Conservation (phyloP, 2,329 filamentous ascomycete genomes). For the Ophiostoma quercus region DNA sequence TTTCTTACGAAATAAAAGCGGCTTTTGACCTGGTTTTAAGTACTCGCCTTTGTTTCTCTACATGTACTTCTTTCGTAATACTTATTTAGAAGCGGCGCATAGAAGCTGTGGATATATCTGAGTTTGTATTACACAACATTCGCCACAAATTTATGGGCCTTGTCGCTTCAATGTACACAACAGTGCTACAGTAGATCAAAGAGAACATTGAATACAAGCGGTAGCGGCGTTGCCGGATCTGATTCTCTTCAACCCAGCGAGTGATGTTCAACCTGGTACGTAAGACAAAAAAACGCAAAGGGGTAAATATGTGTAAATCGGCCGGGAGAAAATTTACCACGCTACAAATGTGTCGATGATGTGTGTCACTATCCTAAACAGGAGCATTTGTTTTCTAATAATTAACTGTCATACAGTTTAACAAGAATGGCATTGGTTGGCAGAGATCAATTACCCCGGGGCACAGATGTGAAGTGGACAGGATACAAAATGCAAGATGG, state of each 20-base stretch:
- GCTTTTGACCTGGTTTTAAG: not conserved
- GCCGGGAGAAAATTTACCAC: not conserved
- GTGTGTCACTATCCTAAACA: not conserved
- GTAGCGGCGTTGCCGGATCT: conserved; percentile 11
- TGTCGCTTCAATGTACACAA: not conserved
- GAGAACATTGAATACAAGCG: not conserved
- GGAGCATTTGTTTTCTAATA: not conserved
- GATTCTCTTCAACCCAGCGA: not conserved
- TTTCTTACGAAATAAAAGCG: not conserved
- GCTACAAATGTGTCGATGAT: not conserved
- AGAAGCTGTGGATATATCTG: conserved; percentile 1
- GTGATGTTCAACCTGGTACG: not conserved
- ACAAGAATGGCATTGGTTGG: not conserved
- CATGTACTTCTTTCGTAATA: conserved; percentile 1
- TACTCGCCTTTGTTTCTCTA: not conserved
- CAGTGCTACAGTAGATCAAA: not conserved
- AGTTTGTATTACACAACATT: conserved; percentile 17
- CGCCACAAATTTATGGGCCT: conserved; percentile 12
- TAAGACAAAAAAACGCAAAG: not conserved
- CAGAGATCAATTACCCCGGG: not conserved
- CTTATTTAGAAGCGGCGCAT: not conserved
- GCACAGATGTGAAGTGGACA: not conserved
- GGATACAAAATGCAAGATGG: not conserved
- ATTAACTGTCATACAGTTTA: not conserved
- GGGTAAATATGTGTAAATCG: not conserved